Percentiles rank a stretch among this genome's conserved stretches.
Conservation (phyloP, 2,329 filamentous ascomycete species). For the Aspergillus arachidicola region DNA sequence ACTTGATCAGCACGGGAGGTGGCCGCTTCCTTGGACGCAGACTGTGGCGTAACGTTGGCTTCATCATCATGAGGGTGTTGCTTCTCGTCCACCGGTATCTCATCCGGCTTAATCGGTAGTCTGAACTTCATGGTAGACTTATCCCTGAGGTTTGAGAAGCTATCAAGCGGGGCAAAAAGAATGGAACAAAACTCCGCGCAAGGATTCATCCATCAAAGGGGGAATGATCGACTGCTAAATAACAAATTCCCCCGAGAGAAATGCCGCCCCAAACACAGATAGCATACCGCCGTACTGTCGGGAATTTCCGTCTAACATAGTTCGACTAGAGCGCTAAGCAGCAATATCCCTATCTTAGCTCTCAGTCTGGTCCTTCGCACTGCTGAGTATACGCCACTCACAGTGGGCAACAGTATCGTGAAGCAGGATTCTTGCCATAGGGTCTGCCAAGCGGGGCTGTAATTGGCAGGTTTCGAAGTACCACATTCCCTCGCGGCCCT, state of each 20-base stretch:
- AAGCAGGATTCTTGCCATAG: not conserved
- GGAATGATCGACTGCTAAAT: not conserved
- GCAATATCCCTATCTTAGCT: no score
- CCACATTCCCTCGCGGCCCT: not conserved
- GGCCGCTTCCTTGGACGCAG: not conserved
- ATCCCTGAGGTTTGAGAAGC: not conserved
- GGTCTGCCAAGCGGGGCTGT: not conserved
- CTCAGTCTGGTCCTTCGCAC: not conserved
- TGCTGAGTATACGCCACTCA: not conserved
- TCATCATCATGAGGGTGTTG: conserved; percentile 3
- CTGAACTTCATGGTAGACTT: not conserved
- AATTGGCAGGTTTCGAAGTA: not conserved
- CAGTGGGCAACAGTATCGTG: not conserved
- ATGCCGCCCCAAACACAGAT: not conserved
- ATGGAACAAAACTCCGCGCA: not conserved
- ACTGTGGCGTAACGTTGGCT: not conserved
- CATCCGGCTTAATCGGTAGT: conserved; percentile 7
- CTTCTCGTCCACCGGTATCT: conserved; percentile 8
- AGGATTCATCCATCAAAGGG: not conserved
- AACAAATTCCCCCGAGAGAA: not conserved
- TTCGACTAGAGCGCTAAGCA: not conserved
- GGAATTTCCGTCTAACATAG: not conserved
- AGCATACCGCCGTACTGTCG: not conserved
- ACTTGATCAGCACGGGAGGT: not conserved
- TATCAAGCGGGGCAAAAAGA: not conserved